Evolutionary conservation across 352 stramenopile genomes (phyloP).

Genomic region (Globisporangium megalacanthum): DNA sequence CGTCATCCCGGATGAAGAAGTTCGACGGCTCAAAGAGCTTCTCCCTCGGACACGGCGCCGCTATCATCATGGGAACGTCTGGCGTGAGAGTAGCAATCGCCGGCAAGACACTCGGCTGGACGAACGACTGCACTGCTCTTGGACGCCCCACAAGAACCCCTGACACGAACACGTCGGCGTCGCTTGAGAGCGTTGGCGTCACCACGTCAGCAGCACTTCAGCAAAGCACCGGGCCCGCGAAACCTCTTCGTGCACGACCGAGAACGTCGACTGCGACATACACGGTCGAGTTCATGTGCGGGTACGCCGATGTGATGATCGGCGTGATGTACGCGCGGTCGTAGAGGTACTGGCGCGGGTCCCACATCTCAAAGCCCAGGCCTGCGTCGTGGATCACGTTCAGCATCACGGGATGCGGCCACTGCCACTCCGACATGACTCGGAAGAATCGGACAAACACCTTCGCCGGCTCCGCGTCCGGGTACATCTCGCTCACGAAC

Average conservation of each 20-base stretch:
- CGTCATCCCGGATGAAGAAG: conserved; percentile 81
- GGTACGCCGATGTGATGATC: conserved; percentile 98
- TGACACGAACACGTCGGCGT: background rate
- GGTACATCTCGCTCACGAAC: conserved; percentile 91
- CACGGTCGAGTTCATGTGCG: conserved; percentile 97
- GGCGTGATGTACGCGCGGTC: conserved; percentile 96
- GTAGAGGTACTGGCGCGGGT: conserved; percentile 73
- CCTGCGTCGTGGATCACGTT: conserved; percentile 84
- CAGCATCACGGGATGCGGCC: conserved; percentile 75
- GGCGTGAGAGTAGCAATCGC: too few species aligned
- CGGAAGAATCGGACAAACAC: conserved; percentile 83
- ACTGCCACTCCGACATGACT: conserved; percentile 81
- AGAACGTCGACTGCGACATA: conserved; percentile 93
- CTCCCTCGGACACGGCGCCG: too few species aligned
- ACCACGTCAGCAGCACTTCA: conserved; percentile 43
- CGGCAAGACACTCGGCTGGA: too few species aligned
- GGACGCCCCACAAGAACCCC: too few species aligned
- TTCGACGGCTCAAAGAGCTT: conserved; percentile 76
- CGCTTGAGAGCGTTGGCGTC: conserved; percentile 24
- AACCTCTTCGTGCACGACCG: conserved; percentile 91
- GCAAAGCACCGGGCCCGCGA: conserved; percentile 69
- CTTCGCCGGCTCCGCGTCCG: conserved; percentile 57
- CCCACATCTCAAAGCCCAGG: conserved; percentile 86
- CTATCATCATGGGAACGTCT: too few species aligned
- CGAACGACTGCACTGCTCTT: too few species aligned